Conservation (phyloP, 2,329 filamentous ascomycete species). For the Alternaria hordeiaustralica region DNA sequence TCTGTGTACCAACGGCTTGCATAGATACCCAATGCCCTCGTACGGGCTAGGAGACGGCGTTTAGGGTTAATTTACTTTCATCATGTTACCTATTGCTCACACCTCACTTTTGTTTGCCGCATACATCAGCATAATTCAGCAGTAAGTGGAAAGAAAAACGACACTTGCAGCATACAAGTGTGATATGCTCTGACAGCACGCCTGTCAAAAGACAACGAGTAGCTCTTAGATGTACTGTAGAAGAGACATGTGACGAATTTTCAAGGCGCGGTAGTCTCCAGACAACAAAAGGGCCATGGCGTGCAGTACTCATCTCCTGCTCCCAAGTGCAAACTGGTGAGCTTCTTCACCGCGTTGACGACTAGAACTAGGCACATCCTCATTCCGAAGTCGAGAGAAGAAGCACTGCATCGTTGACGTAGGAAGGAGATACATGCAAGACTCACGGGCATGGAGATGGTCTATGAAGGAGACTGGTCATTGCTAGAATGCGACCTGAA, state of each 20-base stretch:
- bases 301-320: too few relatives aligned
- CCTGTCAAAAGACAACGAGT: background rate
- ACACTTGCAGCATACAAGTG: background rate
- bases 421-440: too few relatives aligned
- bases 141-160: background rate
- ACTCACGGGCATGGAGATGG: background rate
- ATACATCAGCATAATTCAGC: rapidly evolving
- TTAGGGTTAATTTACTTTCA: background rate
- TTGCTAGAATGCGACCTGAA: too few relatives aligned
- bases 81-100: background rate
- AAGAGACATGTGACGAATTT: rapidly evolving
- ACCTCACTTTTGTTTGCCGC: background rate
- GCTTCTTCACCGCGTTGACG: too few relatives aligned
- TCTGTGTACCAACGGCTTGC: background rate
- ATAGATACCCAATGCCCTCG: background rate
- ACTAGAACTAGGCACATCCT: too few relatives aligned
- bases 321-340: too few relatives aligned
- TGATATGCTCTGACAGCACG: background rate
- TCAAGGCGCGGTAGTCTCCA: background rate
- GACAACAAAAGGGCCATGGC: too few relatives aligned
- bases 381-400: too few relatives aligned
- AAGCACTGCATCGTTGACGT: too few relatives aligned
- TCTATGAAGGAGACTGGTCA: too few relatives aligned
- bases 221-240: background rate
- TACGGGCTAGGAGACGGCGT: background rate